A percentile compares a stretch with the other conserved stretches of the same genome.
These are phyloP conservation scores for Cinchona pubescens DNA, from an alignment of 257 asterid species.

Conservation along the genomic window DNA sequence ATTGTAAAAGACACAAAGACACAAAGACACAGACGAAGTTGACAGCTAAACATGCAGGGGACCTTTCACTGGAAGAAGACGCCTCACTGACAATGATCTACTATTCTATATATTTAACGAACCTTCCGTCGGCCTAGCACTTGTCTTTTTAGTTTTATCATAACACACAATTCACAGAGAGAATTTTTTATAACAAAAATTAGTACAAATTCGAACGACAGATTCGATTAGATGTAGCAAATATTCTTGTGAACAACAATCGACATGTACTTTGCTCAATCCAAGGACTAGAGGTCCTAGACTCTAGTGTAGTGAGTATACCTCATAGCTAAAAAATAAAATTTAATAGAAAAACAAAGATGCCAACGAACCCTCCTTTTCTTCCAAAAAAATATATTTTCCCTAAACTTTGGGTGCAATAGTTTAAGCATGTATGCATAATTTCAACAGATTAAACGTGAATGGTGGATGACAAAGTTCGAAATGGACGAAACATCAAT, in stretches of 20 bases:
- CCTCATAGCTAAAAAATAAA: not conserved
- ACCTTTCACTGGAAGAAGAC: conserved; percentile 12
- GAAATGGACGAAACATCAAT: not conserved
- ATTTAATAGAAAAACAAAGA: not conserved
- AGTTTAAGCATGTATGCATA: not conserved
- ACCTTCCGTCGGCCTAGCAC: not conserved
- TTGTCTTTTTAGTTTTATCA: not conserved
- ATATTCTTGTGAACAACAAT: not conserved
- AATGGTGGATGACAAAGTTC: not conserved
- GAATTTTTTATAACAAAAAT: too few relatives aligned
- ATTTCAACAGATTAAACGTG: not conserved
- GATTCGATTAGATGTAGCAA: not conserved
- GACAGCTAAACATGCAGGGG: conserved; percentile 4
- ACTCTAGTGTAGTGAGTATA: not conserved
- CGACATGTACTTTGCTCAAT: not conserved
- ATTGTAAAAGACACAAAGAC: not conserved
- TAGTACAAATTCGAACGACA: not conserved
- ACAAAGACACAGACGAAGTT: not conserved
- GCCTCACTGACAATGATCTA: conserved; percentile 7
- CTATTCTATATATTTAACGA: not conserved
- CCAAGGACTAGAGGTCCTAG: not conserved
- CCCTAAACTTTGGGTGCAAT: not conserved
- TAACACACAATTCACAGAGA: not conserved
- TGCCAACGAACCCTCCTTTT: not conserved
- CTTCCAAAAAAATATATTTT: not conserved